Evolutionary conservation across 1,139 yeast species (phyloP), one percentile per base, ranked within the genome.

Genomic region (Pichia inconspicua): DNA sequence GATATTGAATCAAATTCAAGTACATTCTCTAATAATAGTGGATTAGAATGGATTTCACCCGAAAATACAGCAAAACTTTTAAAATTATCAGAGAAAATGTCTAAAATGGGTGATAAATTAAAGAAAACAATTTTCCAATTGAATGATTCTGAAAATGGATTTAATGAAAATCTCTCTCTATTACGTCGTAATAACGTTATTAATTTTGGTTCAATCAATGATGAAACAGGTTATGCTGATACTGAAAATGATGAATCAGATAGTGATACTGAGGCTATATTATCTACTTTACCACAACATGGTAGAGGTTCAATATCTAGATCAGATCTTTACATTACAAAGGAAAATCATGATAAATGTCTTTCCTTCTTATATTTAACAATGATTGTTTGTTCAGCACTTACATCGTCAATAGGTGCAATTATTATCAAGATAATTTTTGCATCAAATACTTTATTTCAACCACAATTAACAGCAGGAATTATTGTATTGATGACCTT

Each of bases 381-480:
- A 1, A 60, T 73, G 15, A 57, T 74, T 41, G 59, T 74, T 14
- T 54, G 74, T 5, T 65, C 80, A 4, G 68, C 72, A 14, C 58
- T 77, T 5, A 67, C 72, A n/a, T 67, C 75, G 1, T 74, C 75
- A 5, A 66, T 76, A 28, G 68, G 77, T 2, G 60, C 75, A 27
- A 1, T 71, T 74, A 32, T 65, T 75, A 9, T 59, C 57, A 39
- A 31, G 48, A 74, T 14, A 54, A 70, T 50, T 40, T 72, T 47
- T 15, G 14, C 15, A 31, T 42, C 25, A 15, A 37, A 8, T 34
- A 36, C 12, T 17, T 40, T 31, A 7, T 39, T 45, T 17, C 42
- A 27, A 19, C 48, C 53, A 17, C 45, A 47, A 25, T 12, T 48
- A 7, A 48, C 51, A 10, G 40, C 42, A 25, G 47, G 54, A 17